Conservation (phyloP, 495 filamentous ascomycete genomes). For the Extremus antarcticus region DNA sequence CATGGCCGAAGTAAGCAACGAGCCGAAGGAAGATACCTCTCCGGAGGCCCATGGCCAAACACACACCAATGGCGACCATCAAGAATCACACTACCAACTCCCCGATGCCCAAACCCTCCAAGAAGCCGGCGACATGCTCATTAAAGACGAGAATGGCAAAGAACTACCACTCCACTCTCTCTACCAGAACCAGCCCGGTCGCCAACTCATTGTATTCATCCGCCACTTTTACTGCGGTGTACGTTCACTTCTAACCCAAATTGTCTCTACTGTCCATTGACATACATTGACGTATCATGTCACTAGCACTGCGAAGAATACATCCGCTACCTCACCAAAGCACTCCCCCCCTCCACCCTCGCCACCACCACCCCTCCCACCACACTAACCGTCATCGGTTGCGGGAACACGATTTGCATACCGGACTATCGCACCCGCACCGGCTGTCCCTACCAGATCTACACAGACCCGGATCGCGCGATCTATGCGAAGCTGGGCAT, state of each 20-base stretch:
- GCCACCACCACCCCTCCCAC: slow-evolving; percentile 5
- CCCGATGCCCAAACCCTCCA: background rate
- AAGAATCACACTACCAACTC: slow-evolving; percentile 1
- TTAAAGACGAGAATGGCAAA: slow-evolving; percentile 9
- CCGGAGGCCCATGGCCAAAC: background rate
- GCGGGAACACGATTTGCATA: slow-evolving; percentile 14
- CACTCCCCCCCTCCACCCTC: slow-evolving; percentile 8
- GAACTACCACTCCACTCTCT: slow-evolving; percentile 12
- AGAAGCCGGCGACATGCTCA: background rate
- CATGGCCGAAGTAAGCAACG: background rate
- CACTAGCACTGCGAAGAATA: slow-evolving; percentile 20
- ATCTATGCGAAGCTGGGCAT: slow-evolving; percentile 66
- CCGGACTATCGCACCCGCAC: slow-evolving; percentile 14
- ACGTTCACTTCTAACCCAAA: background rate
- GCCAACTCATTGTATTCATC: slow-evolving; percentile 19
- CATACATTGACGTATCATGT: background rate
- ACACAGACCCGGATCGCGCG: slow-evolving; percentile 58
- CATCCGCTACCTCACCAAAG: slow-evolving; percentile 10
- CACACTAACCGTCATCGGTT: slow-evolving; percentile 22
- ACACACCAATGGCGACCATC: background rate
- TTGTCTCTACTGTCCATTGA: too few species aligned
- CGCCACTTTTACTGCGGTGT: slow-evolving; percentile 23
- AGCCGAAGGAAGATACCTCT: background rate
- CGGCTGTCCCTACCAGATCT: slow-evolving; percentile 61
- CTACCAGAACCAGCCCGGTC: slow-evolving; percentile 1